These are phyloP conservation scores for Suillus alpinus DNA, from an alignment of 768 basidiomycete genomes.

Conservation along the genomic window DNA sequence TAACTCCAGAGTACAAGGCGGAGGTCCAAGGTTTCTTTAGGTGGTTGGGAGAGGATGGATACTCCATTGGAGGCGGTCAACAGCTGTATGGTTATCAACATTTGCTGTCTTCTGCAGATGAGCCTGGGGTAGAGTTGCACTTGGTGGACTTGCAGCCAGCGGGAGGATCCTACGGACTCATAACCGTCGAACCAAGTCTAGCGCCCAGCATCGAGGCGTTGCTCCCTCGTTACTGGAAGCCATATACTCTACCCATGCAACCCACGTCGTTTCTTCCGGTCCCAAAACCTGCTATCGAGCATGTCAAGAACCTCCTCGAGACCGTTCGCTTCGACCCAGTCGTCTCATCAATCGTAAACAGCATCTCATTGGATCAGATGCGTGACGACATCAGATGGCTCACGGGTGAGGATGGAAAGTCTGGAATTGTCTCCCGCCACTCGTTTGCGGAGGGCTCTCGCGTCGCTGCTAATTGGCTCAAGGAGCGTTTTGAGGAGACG, in stretches of 20 bases:
- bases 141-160: conserved; percentile 40
- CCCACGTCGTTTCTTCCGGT: conserved; percentile 56
- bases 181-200: conserved; percentile 43
- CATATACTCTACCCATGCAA: conserved; percentile 52
- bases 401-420: conserved; percentile 77
- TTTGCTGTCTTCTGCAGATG: conserved; percentile 11
- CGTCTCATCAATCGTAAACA: conserved; percentile 65
- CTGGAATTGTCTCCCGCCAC: conserved; percentile 76
- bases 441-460: conserved; percentile 70
- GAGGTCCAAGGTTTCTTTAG: conserved; percentile 38
- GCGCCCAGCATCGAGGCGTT: conserved; percentile 52
- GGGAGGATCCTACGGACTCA: conserved; percentile 43
- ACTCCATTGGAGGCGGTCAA: conserved; percentile 8
- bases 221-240: conserved; percentile 75
- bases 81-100: conserved; percentile 17
- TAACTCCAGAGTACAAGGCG: conserved; percentile 28
- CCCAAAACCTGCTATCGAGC: conserved; percentile 48
- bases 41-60: conserved; percentile 20
- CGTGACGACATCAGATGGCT: conserved; percentile 73
- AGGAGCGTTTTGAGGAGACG: conserved; percentile 63
- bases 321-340: conserved; percentile 65
- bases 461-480: conserved; percentile 73
- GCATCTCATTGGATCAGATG: conserved; percentile 66
- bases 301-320: conserved; percentile 55
- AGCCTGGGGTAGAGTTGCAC: conserved; percentile 3